Percentiles rank a stretch among this genome's conserved stretches.
Conservation (phyloP, 176 grass and related monocot species). For the Aegilops tauschii region DNA sequence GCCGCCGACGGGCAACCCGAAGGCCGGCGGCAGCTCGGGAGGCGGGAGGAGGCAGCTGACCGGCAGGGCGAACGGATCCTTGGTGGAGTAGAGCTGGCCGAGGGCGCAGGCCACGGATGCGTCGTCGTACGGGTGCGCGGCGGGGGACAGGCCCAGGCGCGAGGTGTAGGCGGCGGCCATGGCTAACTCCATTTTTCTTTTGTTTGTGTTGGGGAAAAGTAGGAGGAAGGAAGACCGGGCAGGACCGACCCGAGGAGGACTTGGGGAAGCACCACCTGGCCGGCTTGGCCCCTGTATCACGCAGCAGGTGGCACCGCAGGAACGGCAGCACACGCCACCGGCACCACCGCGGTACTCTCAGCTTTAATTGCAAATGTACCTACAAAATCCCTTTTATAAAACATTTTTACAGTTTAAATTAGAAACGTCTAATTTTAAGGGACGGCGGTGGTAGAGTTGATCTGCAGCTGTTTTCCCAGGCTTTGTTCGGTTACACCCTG, state of each 20-base stretch:
- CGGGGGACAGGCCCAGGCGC: not conserved
- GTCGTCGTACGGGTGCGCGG: not conserved
- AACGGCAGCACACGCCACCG: too few relatives aligned
- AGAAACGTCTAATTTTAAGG: too few relatives aligned
- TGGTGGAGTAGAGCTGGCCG: not conserved
- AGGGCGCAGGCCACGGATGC: not conserved
- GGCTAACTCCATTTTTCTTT: not conserved
- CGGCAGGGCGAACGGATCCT: not conserved
- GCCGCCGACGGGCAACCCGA: not conserved
- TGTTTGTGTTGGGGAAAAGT: not conserved
- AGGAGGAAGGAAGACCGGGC: not conserved
- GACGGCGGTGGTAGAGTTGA: too few relatives aligned
- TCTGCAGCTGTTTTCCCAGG: too few relatives aligned
- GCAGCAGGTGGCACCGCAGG: not conserved
- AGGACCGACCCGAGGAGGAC: not conserved
- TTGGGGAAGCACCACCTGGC: conserved; percentile 4
- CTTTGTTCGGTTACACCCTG: too few relatives aligned
- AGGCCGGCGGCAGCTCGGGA: not conserved
- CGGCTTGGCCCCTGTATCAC: not conserved
- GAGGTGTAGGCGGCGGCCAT: conserved; percentile 15
- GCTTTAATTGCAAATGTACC: too few relatives aligned
- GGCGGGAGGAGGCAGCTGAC: not conserved
- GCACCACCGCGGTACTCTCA: too few relatives aligned
- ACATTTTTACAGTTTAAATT: too few relatives aligned
- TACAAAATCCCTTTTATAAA: too few relatives aligned